Evolutionary conservation across 371 early-diverging fungal genomes (phyloP).

Genomic region (Mucor mucedo): DNA sequence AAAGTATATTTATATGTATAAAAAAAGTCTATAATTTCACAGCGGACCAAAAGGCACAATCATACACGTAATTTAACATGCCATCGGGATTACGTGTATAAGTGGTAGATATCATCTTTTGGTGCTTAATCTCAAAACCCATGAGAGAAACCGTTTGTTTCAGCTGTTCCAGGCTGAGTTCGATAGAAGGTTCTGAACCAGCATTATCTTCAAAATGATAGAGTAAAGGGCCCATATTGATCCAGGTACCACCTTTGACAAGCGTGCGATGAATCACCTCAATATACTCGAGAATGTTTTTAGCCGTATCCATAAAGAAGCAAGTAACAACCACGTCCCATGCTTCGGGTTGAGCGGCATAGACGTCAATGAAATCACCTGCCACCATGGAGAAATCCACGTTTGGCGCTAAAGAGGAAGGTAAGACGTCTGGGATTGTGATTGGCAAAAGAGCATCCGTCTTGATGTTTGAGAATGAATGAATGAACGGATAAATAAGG

Average conservation of each 20-base stretch:
- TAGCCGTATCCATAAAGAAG: constrained; percentile 96
- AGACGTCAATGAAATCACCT: constrained; percentile 95
- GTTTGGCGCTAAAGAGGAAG: constrained; percentile 62
- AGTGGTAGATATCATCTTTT: constrained; percentile 37
- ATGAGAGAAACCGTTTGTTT: constrained; percentile 58
- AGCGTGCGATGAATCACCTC: constrained; percentile 78
- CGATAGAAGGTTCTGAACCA: constrained; percentile 77
- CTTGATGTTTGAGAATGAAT: constrained; percentile 84
- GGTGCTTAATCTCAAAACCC: constrained; percentile 78
- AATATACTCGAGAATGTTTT: constrained; percentile 87
- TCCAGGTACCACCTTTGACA: constrained; percentile 91
- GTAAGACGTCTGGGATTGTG: constrained; percentile 84
- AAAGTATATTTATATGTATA: neutral
- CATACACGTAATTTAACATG: constrained; percentile 87
- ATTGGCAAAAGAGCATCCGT: constrained; percentile 62
- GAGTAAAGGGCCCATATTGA: constrained; percentile 91
- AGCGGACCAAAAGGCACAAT: constrained; percentile 67
- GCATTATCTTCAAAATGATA: constrained; percentile 91
- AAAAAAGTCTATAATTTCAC: constrained; percentile 33
- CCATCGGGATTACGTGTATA: constrained; percentile 66
- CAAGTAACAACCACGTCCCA: constrained; percentile 94
- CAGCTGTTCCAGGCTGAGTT: constrained; percentile 87
- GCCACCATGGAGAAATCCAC: constrained; percentile 95
- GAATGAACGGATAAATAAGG: constrained; percentile 88
- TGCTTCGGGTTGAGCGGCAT: constrained; percentile 56